Base-by-base conservation (phyloP, 306 rosid species). In the Potentilla sterilis region DNA sequence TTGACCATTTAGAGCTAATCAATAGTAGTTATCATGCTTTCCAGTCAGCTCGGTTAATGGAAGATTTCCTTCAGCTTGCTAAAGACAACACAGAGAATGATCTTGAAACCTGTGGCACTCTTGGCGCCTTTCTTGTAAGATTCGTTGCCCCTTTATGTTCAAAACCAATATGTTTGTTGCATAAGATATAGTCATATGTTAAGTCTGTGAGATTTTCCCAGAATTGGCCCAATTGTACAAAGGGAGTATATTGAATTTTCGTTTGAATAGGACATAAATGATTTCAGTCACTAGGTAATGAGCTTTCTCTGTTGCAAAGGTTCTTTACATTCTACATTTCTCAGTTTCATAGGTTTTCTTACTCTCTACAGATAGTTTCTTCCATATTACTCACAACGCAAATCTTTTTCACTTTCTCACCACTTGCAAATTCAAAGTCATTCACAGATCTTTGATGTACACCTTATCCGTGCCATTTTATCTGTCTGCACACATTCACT, bases 41-140 rank as follows among this genome's bases (percentile, higher is more conserved):
- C 73, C 89, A 88, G 93, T 88, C 97, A 2, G 77, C 79, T 47
- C 78, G 81, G 73, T 81, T 92, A 72, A 84, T 82, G 91, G 96
- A 93, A 75, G 89, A 93, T 59, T 93, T 93, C 82, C 89, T 90
- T 75, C 87, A 84, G 76, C 88, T 85, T 76, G 90, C 98, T 62
- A 86, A 79, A 75, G 87, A 80, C 38, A 89, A 89, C 62, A 89
- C 98, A 9, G 85, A 85, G 48, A 93, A 90, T 76, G 96, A 90
- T 83, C 77, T 90, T 35, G 98, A 93, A 83, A 93, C 96, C 1
- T 93, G 96, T 81, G 96, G 98, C 69, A 80, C 85, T 82, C 98
- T 93, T 51, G 91, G 95, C 63, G 93, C 95, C 59, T 80, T 81
- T 70, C 90, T 85, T 76, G 94, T 92, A 88, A 88, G 96, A 81